Evolutionary conservation across 2,329 filamentous ascomycete species (phyloP), one percentile per base, ranked within the genome.

Genomic region (Fusarium camptoceras): DNA sequence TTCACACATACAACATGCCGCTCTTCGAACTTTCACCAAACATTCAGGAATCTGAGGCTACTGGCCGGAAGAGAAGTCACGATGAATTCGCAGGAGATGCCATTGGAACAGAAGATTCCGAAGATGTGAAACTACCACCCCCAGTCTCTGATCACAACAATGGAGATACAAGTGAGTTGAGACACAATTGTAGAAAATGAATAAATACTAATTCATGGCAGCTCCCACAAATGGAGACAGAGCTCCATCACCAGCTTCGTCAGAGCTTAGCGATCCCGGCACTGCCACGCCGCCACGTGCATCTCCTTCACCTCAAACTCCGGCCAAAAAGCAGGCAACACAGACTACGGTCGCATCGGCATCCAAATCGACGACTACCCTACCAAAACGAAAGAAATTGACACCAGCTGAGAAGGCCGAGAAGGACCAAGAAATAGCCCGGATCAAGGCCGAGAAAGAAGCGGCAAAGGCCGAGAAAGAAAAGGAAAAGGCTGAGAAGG

Each of bases 21-120:
- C 78, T 87, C 27, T 77, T 81, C 46, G 78, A 81, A 55, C 79
- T 86, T 74, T 83, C 85, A 20, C 76, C 81, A 15, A 87, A 87
- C 65, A 79, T 85, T 30, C 81, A 82, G 74, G 83, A 85, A 72
- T 76, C 80, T 25, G 83, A 85, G 53, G 70, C 76, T 22, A 77
- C 76, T 28, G 77, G 78, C 49, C 79, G 81, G 54, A 87, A 87
- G 75, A 78, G 84, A 62, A 82, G 78, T 43, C 83, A 85, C 68
- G 79, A 83, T 42, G 82, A 85, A 31, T 86, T 81, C 64, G 70
- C 80, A 5, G 79, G 76, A 12, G 76, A 81, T 25, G 65, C 77
- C 24, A 55, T 75, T n/a, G 75, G 76, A 55, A 50, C 66, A 25
- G 75, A 78, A 22, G 53, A 55, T 5, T 62, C 61, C 2, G 58